Base-by-base conservation (phyloP, 2,329 filamentous ascomycete genomes). In the Aspergillus fructus region DNA sequence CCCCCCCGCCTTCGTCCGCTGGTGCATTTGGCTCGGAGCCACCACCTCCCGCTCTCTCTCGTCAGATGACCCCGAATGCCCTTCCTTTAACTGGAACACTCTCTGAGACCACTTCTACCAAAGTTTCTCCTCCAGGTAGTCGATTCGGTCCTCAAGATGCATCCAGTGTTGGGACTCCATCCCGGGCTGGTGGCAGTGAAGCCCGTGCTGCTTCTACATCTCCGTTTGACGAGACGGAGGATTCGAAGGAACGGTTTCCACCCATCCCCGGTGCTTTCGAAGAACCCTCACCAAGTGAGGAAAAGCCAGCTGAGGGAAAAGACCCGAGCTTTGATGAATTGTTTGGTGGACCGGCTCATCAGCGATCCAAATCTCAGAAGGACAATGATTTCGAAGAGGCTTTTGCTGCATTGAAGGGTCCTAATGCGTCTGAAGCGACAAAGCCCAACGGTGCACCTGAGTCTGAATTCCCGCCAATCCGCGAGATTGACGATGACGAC, bases 391-490 rank as follows among this genome's bases (percentile, higher is more conserved):
- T 79, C 53, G 77, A 79, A 53, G 75, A 78, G 59, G 77, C 77
- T 15, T 79, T 79, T 63, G 77, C 77, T 30, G 62, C 68, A 24
- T 75, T 79, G 71, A 75, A 74, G 51, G 75, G 78, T 33, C 77
- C 81, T 43, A 77, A 77, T 41, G 72, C 80, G 54, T 77, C 80
- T 45, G 77, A 77, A 40, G 72, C 80, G 54, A 79, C 77, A 60
- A 66, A 69, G 19, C 30, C 67, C 11, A 70, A 68, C 55, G 73
- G 70, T 34, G 64, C 64, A 37, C 51, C 68, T 30, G 55, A 61
- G 68, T 82, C 85, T 21, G 94, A 97, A 71, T 97, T 97, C 70
- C 94, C 94, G 33, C 94, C 93, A 0, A 96, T 97, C 59, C 87
- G 89, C n/a, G 91, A 93, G 71, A 77, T 97, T 57, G 89, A 90